Percentiles rank a stretch among this genome's conserved stretches.
Evolutionary conservation across 2,329 filamentous ascomycete genomes (phyloP).

Genomic region (Pseudogymnoascus sp.): DNA sequence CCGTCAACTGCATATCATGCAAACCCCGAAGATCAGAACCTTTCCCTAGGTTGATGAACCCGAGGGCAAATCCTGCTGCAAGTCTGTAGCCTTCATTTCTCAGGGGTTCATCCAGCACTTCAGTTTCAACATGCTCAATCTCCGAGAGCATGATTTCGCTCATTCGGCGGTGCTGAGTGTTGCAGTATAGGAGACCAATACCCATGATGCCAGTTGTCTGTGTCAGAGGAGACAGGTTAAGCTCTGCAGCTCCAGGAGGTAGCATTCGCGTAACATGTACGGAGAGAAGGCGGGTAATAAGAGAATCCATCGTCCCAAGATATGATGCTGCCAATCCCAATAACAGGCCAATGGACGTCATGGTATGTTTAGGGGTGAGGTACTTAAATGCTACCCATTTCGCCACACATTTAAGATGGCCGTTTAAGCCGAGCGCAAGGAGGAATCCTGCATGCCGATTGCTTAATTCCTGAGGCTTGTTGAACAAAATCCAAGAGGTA

Average conservation of each 20-base stretch:
- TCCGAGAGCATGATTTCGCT: conserved; percentile 98
- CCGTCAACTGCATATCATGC: conserved; percentile 88
- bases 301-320: conserved; percentile 91
- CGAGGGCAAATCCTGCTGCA: conserved; percentile 86
- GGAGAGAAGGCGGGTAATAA: conserved; percentile 86
- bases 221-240: conserved; percentile 86
- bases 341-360: conserved; percentile 96
- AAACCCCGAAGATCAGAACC: conserved; percentile 81
- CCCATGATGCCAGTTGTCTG: conserved; percentile 97
- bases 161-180: conserved; percentile 95
- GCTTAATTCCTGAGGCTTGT: conserved; percentile 86
- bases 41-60: conserved; percentile 89
- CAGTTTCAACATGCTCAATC: conserved; percentile 74
- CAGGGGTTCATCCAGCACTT: conserved; percentile 77
- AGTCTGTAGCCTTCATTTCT: conserved; percentile 94
- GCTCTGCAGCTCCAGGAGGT: conserved; percentile 81
- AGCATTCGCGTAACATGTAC: conserved; percentile 95
- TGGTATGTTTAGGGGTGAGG: conserved; percentile 96
- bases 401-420: conserved; percentile 85
- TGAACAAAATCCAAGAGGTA: conserved; percentile 97
- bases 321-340: conserved; percentile 89
- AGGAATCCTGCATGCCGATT: conserved; percentile 96
- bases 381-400: conserved; percentile 99
- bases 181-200: conserved; percentile 87
- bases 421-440: conserved; percentile 83